Base-by-base conservation (phyloP, 768 basidiomycete species). In the Leccinellum albellum region DNA sequence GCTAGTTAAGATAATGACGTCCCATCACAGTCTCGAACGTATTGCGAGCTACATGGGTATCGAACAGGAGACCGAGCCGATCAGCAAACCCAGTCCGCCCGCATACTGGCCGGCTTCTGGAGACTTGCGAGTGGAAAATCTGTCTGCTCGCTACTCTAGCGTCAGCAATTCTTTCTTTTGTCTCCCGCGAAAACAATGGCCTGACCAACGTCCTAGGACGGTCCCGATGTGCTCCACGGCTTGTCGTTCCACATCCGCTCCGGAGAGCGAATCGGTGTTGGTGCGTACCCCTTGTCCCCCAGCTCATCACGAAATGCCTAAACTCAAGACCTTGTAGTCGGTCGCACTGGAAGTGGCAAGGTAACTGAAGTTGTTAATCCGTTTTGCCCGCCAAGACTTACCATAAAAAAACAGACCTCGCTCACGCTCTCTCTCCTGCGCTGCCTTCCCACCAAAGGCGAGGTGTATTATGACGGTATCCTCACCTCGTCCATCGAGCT, bases 81-180 rank as follows among this genome's bases (percentile, higher is more conserved):
- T n/a, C 55, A 64, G 10, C 79, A 51, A 50, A 32, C 7, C 47
- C 24, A 40, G 80, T 42, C 86, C 86, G 3, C 85, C 87, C 2
- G 85, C 86, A 1, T 78, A 83, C 57, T 88, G 87, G 86, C 86
- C 86, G 0, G 73, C 80, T 10, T 81, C 79, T 15, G 86, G 86
- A 12, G 72, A 78, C 26, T 73, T 88, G 33, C 67, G 73, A 6
- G 79, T 82, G 3, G 79, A 84, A 53, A 79, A 80, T 17, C 67
- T 87, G 3, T 79, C 77, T 12, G 85, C 85, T 21, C 72, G 74
- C 33, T 87, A 87, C 67, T 80, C 83, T 15, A 49, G 32, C 14
- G 62, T 58, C 50, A 24, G 47, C 8, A 9, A 4, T 31, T 12
- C 10, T 20, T 40, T 32, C 3, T 31, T 3, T 10, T 6, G 8